Conservation (phyloP, 2,329 filamentous ascomycete species). For the Calonectria hongkongensis region DNA sequence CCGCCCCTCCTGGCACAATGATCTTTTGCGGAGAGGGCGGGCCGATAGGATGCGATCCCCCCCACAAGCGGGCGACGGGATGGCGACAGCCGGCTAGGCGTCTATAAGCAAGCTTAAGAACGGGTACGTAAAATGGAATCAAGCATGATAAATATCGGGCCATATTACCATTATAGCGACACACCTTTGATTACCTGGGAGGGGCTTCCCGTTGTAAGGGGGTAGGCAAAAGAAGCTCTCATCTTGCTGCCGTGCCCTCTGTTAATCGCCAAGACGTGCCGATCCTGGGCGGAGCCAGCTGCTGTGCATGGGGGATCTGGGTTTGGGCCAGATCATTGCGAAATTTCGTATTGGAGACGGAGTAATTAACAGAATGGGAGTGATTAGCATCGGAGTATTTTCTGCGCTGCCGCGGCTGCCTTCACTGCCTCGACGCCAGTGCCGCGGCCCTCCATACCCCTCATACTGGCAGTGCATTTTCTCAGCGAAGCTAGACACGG, state of each 20-base stretch:
- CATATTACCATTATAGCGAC: not conserved
- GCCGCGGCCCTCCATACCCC: not conserved
- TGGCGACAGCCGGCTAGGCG: not conserved
- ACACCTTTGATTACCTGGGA: not conserved
- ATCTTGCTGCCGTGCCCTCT: not conserved
- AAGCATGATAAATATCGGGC: not conserved
- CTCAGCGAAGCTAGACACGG: not conserved
- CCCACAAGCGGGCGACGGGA: not conserved
- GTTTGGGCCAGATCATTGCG: not conserved
- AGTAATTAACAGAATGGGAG: not conserved
- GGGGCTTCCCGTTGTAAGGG: too few relatives aligned
- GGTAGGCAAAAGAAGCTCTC: not conserved
- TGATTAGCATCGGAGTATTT: not conserved
- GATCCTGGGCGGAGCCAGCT: slow-evolving; percentile 31
- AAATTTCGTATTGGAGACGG: slow-evolving; percentile 4
- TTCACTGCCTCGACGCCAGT: not conserved
- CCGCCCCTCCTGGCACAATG: slow-evolving; percentile 22
- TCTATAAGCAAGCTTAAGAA: not conserved
- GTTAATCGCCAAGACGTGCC: slow-evolving; percentile 11
- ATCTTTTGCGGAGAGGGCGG: slow-evolving; percentile 32
- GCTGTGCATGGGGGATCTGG: slow-evolving; percentile 35
- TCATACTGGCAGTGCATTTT: not conserved
- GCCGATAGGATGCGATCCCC: slow-evolving; percentile 34
- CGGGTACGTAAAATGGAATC: not conserved
- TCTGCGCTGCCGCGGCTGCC: not conserved